Evolutionary conservation across 192 early-diverging fungal species (phyloP), one percentile per base, ranked within the genome.

Genomic region (Dissophora globulifera): DNA sequence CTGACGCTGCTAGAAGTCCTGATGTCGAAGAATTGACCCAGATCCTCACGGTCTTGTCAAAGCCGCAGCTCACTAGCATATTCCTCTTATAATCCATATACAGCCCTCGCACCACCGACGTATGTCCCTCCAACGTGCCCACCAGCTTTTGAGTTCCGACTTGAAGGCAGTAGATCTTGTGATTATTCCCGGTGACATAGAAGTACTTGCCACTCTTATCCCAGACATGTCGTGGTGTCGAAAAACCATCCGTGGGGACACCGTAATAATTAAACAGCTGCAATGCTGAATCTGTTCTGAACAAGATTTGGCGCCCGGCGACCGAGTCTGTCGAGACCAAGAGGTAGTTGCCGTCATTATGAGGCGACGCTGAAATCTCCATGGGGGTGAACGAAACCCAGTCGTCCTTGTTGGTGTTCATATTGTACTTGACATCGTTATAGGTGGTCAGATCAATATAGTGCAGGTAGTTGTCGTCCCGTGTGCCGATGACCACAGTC

Each of bases 331-430:
- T 94, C 42, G 90, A 88, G 8, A 82, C 78, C 17, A 90, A 72
- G 19, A 94, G 33, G 50, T 90, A 84, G 25, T 59, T 61, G 15
- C 84, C 87, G 40, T 79, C 62, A 25, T 82, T 82, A 22, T 75
- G 68, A 4, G 92, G 91, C 5, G 81, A 85, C 0, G 78, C 62
- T 0, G 82, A 80, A 16, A 94, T 67, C 47, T 86, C 83, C 88
- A 92, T 88, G 1, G 93, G 85, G 10, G 91, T 91, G 70, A 94
- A 95, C 0, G 91, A 93, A 13, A 95, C 84, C 92, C 92, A 93
- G 48, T 91, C 82, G 62, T 95, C 93, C 22, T 87, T 88, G 71
- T 91, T 92, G 31, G 72, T 54, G 64, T 95, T 95, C 88, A 95
- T 89, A 55, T 93, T 93, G 52, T 83, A 79, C 38, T 81, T 79